A percentile compares a stretch with the other conserved stretches of the same genome.
These are phyloP conservation scores for Picea sitchensis DNA, from an alignment of 75 land plant genomes.

Conservation along the genomic window DNA sequence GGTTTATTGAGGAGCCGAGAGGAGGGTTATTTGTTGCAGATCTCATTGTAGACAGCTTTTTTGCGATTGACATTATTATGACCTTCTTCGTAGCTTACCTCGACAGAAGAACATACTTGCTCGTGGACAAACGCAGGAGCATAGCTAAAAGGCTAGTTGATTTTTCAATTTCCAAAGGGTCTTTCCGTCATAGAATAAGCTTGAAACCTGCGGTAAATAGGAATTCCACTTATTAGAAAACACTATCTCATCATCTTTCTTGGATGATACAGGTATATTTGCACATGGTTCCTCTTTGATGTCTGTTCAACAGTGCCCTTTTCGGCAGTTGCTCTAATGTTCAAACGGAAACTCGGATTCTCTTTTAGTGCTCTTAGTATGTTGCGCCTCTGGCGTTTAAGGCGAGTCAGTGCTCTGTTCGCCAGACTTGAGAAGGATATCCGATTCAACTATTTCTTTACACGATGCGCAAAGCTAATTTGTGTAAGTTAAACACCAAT, in stretches of 20 bases:
- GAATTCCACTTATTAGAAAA: too few relatives aligned
- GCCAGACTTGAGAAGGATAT: conserved; percentile 77
- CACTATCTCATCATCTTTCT: too few relatives aligned
- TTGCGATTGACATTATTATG: conserved; percentile 45
- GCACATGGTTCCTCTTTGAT: conserved; percentile 46
- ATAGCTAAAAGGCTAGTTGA: conserved; percentile 33
- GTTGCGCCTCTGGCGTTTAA: conserved; percentile 78
- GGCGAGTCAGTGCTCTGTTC: conserved; percentile 69
- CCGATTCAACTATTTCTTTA: conserved; percentile 72
- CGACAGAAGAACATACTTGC: conserved; percentile 35
- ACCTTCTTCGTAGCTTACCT: conserved; percentile 61
- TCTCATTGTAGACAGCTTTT: conserved; percentile 39
- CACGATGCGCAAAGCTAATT: conserved; percentile 55
- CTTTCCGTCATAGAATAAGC: too few relatives aligned
- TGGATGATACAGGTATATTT: conserved; percentile 21
- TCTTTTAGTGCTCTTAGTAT: conserved; percentile 47
- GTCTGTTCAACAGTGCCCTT: conserved; percentile 40
- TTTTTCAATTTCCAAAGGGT: not conserved
- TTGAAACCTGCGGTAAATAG: too few relatives aligned
- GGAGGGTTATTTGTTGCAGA: conserved; percentile 26
- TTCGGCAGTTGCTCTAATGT: conserved; percentile 25
- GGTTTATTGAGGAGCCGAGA: conserved; percentile 22
- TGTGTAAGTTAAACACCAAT: conserved; percentile 31
- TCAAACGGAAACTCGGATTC: conserved; percentile 22
- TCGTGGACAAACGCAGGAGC: conserved; percentile 21